A percentile compares a stretch with the other conserved stretches of the same genome.
These are phyloP conservation scores for Xylaria sp. DNA, from an alignment of 2,329 filamentous ascomycete genomes.

Conservation along the genomic window DNA sequence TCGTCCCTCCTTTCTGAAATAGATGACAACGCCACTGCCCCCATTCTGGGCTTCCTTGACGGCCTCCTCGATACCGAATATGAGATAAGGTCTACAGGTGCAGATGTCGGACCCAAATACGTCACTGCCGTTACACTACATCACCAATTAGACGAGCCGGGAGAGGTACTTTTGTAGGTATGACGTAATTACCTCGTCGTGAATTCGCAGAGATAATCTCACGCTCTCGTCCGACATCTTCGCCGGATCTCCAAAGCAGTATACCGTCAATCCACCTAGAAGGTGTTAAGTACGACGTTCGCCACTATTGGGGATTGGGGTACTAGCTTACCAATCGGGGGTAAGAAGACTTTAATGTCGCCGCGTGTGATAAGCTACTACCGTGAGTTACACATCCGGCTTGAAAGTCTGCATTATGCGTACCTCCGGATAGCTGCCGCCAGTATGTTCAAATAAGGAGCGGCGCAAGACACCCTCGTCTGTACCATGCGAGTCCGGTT, in stretches of 20 bases:
- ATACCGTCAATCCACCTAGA: conserved; percentile 86
- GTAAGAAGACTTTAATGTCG: conserved; percentile 95
- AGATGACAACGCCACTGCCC: conserved; percentile 94
- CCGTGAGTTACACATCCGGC: conserved; percentile 40
- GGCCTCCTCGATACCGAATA: conserved; percentile 96
- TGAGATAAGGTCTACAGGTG: conserved; percentile 94
- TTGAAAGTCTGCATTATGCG: neutral
- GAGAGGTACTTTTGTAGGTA: conserved; percentile 5
- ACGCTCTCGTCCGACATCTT: conserved; percentile 91
- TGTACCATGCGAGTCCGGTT: conserved; percentile 43
- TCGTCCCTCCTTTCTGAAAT: conserved; percentile 97
- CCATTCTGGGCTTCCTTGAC: conserved; percentile 97
- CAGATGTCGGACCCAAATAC: conserved; percentile 99
- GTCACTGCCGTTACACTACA: conserved; percentile 90
- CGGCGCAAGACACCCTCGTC: conserved; percentile 89
- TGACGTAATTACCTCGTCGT: conserved; percentile 64
- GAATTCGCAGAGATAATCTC: conserved; percentile 84
- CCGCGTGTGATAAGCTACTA: conserved; percentile 83
- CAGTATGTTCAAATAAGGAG: conserved; percentile 93
- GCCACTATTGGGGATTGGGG: neutral
- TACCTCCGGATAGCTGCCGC: conserved; percentile 92
- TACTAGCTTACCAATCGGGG: conserved; percentile 79
- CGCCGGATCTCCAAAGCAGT: conserved; percentile 94
- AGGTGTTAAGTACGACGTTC: conserved; percentile 30
- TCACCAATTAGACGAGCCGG: conserved; percentile 35